phyloP scores from a whole-genome alignment of 371 early-diverging fungal genomes.

The Smittium mucronatum region DNA sequence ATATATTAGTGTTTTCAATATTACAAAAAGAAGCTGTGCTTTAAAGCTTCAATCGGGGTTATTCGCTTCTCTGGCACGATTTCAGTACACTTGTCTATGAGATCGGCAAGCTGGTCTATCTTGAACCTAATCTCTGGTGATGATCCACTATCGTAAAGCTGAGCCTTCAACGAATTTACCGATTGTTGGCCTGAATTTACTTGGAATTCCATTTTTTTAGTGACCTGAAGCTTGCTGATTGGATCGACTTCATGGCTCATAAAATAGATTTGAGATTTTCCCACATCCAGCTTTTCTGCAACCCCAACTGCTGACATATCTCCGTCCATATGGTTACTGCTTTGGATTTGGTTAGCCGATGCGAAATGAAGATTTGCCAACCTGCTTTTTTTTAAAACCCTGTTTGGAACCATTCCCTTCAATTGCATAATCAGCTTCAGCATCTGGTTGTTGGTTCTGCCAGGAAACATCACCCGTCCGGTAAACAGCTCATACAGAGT shows the following conservation, averaged over 20 bases:
- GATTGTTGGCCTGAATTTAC: too few species aligned
- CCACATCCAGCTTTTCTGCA: not conserved
- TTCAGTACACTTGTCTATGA: constrained; percentile 72
- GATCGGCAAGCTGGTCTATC: constrained; percentile 45
- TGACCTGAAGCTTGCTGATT: not conserved
- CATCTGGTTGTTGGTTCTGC: constrained; percentile 92
- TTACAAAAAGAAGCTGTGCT: constrained; percentile 86
- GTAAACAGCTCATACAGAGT: constrained; percentile 94
- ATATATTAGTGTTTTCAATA: too few species aligned
- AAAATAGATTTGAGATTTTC: not conserved
- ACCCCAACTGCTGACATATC: not conserved
- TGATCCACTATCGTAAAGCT: not conserved
- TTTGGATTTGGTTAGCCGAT: not conserved
- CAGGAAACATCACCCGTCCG: constrained; percentile 88
- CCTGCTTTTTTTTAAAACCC: constrained; percentile 66
- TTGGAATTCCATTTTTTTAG: not conserved
- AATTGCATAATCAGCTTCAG: constrained; percentile 82
- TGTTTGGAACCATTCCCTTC: constrained; percentile 76
- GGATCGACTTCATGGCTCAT: not conserved
- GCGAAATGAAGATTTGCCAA: constrained; percentile 66
- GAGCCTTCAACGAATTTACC: not conserved
- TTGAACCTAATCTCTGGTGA: constrained; percentile 32
- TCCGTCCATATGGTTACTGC: too few species aligned
- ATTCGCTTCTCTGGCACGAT: constrained; percentile 85
- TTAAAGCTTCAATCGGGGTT: constrained; percentile 79